phyloP scores from a whole-genome alignment of 306 rosid genomes.

The Inga laurina region DNA sequence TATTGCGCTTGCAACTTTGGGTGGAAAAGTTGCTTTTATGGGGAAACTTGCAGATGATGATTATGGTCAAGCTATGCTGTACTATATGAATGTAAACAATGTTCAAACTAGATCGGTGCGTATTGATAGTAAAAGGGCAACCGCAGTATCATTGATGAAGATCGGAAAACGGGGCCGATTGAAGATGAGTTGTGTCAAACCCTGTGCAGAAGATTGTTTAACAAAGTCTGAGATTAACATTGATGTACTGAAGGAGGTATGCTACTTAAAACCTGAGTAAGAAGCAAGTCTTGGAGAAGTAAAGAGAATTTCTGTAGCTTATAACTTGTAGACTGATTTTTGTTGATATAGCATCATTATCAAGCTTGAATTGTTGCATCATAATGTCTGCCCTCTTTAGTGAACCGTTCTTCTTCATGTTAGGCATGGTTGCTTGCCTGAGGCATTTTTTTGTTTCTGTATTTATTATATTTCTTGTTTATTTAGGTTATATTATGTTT shows the following conservation, averaged over 20 bases:
- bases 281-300: slow-evolving; percentile 18
- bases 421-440: slow-evolving; percentile 6
- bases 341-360: slow-evolving; percentile 17
- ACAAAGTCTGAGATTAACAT: slow-evolving; percentile 74
- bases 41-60: slow-evolving; percentile 94
- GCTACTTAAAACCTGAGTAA: slow-evolving; percentile 24
- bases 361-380: slow-evolving; percentile 13
- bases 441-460: slow-evolving; percentile 9
- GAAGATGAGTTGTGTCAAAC: slow-evolving; percentile 69
- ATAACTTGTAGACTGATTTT: slow-evolving; percentile 24
- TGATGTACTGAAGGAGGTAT: slow-evolving; percentile 94
- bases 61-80: slow-evolving; percentile 77
- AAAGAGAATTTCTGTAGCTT: background rate
- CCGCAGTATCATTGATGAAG: slow-evolving; percentile 78
- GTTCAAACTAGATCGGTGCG: slow-evolving; percentile 90
- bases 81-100: slow-evolving; percentile 72
- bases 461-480: background rate
- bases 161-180: slow-evolving; percentile 74
- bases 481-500: background rate
- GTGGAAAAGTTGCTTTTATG: slow-evolving; percentile 96
- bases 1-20: slow-evolving; percentile 86
- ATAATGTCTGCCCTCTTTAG: background rate
- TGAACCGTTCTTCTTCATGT: background rate
- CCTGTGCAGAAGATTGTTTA: slow-evolving; percentile 90
- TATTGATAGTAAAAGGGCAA: slow-evolving; percentile 62